These are phyloP conservation scores for Calonectria pteridis DNA, from an alignment of 2,329 filamentous ascomycete genomes.

Conservation along the genomic window DNA sequence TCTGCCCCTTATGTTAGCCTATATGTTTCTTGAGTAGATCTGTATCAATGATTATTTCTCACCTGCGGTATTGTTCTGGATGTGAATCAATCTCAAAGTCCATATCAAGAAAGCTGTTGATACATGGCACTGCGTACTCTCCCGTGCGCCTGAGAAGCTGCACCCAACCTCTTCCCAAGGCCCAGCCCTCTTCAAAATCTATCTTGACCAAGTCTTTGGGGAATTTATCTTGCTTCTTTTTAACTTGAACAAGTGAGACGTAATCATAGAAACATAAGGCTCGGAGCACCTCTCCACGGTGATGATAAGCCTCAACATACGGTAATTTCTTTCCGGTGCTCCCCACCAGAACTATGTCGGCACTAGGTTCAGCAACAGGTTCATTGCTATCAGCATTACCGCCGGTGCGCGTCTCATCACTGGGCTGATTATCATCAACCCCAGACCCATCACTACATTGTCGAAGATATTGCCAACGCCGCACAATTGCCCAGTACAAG, in stretches of 20 bases:
- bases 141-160: conserved; percentile 1
- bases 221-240: not conserved
- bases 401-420: not conserved
- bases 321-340: not conserved
- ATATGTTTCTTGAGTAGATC: not conserved
- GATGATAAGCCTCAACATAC: conserved; percentile 12
- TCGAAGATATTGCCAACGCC: not conserved
- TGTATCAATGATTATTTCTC: too few species aligned
- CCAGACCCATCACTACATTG: not conserved
- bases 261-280: conserved; percentile 15
- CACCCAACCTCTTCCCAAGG: conserved; percentile 4
- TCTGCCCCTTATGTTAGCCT: not conserved
- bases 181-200: conserved; percentile 15
- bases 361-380: not conserved
- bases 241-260: not conserved
- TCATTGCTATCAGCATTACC: not conserved
- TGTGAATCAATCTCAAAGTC: conserved; percentile 12
- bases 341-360: not conserved
- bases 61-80: not conserved
- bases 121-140: conserved; percentile 1
- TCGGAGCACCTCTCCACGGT: not conserved
- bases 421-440: not conserved
- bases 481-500: conserved; percentile 12
- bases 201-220: not conserved
- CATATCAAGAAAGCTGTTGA: conserved; percentile 5